Percentiles rank a stretch among this genome's conserved stretches.
Evolutionary conservation across 202 grass and related monocot species (phyloP).

Genomic region (Schoenoplectus tabernaemontani): DNA sequence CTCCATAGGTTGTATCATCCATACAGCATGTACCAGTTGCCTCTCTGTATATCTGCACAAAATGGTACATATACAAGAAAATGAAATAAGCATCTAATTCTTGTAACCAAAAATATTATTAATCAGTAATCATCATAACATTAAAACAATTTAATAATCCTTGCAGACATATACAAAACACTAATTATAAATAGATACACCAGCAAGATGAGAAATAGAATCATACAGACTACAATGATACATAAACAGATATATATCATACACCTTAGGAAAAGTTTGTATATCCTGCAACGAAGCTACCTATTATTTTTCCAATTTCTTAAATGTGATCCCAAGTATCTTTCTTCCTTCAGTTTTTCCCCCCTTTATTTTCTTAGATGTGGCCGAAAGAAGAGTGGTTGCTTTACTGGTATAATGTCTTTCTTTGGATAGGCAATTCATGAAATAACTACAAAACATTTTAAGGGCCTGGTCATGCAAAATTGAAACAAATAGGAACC

Average conservation of each 20-base stretch:
- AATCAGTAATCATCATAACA: neutral
- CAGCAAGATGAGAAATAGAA: too few relatives aligned
- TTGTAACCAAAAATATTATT: neutral
- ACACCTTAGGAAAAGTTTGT: neutral
- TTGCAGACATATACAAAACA: neutral
- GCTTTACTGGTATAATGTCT: too few relatives aligned
- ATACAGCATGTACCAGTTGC: conserved; percentile 72
- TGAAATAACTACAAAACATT: neutral
- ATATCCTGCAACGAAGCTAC: neutral
- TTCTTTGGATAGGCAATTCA: too few relatives aligned
- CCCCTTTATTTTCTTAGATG: too few relatives aligned
- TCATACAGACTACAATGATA: neutral
- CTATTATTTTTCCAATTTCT: too few relatives aligned
- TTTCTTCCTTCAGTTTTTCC: too few relatives aligned
- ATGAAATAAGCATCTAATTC: neutral
- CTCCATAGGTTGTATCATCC: conserved; percentile 54
- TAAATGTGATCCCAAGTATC: too few relatives aligned
- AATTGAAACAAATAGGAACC: neutral
- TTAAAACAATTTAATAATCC: neutral
- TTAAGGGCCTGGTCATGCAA: too few relatives aligned
- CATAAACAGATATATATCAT: neutral
- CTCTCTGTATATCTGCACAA: conserved; percentile 72
- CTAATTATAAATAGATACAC: neutral
- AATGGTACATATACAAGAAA: neutral
- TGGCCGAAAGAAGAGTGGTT: too few relatives aligned